phyloP scores from a whole-genome alignment of 2,329 filamentous ascomycete species.

The Colletotrichum lindemuthianum region DNA sequence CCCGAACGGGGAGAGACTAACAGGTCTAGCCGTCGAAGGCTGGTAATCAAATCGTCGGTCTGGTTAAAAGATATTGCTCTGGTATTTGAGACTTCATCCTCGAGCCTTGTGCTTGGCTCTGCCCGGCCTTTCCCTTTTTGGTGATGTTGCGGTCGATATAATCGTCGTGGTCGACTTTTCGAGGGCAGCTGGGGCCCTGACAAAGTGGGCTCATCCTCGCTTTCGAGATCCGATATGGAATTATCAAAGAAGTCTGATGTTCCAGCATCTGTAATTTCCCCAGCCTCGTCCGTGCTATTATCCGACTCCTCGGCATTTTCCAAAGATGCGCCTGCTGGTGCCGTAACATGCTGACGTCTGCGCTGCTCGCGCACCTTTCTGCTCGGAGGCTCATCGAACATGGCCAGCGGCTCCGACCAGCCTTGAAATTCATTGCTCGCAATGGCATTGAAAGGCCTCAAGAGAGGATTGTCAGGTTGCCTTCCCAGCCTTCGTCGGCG shows the following conservation, averaged over 20 bases:
- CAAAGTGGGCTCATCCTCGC: background rate
- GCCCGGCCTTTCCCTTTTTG: too few species aligned
- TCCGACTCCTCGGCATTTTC: conserved; percentile 6
- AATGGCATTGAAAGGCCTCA: conserved; percentile 2
- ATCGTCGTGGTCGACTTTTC: background rate
- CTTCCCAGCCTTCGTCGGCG: conserved; percentile 33
- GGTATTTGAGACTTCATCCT: background rate
- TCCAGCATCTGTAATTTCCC: conserved; percentile 31
- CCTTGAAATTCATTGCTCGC: conserved; percentile 6
- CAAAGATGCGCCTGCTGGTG: background rate
- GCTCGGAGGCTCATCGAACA: background rate
- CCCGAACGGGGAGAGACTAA: background rate
- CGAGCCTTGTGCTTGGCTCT: background rate
- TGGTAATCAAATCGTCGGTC: conserved; percentile 21
- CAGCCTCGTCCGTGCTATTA: conserved; percentile 16
- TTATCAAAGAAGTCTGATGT: conserved; percentile 29
- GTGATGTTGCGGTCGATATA: too few species aligned
- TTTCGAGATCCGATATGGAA: conserved; percentile 19
- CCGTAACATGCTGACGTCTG: background rate
- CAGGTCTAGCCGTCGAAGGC: conserved; percentile 26
- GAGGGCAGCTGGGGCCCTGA: background rate
- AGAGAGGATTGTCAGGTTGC: conserved; percentile 16
- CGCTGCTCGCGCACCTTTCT: conserved; percentile 4
- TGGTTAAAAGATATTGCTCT: conserved; percentile 2
- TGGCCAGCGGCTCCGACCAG: background rate